These are phyloP conservation scores for Fusarium verrucosum DNA, from an alignment of 2,329 filamentous ascomycete species.

Conservation along the genomic window DNA sequence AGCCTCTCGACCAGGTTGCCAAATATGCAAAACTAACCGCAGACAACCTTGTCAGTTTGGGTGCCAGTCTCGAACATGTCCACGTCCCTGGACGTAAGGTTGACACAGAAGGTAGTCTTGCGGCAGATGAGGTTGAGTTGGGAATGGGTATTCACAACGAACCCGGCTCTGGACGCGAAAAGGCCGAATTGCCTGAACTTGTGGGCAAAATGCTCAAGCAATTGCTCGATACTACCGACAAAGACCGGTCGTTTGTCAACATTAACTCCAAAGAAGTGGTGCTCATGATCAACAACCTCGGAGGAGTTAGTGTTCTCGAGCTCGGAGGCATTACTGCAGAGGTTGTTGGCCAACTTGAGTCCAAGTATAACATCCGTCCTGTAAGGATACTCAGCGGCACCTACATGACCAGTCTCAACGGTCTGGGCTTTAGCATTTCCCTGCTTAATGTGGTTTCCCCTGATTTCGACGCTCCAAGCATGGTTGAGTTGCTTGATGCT, in stretches of 20 bases:
- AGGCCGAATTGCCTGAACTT: constrained; percentile 62
- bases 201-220: constrained; percentile 74
- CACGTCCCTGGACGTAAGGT: constrained; percentile 83
- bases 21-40: constrained; percentile 76
- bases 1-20: constrained; percentile 74
- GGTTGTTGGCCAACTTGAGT: constrained; percentile 69
- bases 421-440: constrained; percentile 77
- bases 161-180: constrained; percentile 63
- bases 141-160: constrained; percentile 86
- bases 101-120: constrained; percentile 67
- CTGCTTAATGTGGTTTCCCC: constrained; percentile 71
- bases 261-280: constrained; percentile 72
- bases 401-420: constrained; percentile 83
- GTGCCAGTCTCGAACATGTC: constrained; percentile 88
- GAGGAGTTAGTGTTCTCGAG: constrained; percentile 76
- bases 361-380: constrained; percentile 67
- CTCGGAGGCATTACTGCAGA: constrained; percentile 76
- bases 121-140: constrained; percentile 66
- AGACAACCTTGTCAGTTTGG: constrained; percentile 83
- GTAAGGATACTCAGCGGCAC: constrained; percentile 73
- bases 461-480: constrained; percentile 66
- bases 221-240: constrained; percentile 71
- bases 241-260: constrained; percentile 75
- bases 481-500: constrained; percentile 76
- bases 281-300: constrained; percentile 78